Evolutionary conservation across 1,139 yeast species (phyloP), one percentile per base, ranked within the genome.

Genomic region (Geotrichum armillariae): DNA sequence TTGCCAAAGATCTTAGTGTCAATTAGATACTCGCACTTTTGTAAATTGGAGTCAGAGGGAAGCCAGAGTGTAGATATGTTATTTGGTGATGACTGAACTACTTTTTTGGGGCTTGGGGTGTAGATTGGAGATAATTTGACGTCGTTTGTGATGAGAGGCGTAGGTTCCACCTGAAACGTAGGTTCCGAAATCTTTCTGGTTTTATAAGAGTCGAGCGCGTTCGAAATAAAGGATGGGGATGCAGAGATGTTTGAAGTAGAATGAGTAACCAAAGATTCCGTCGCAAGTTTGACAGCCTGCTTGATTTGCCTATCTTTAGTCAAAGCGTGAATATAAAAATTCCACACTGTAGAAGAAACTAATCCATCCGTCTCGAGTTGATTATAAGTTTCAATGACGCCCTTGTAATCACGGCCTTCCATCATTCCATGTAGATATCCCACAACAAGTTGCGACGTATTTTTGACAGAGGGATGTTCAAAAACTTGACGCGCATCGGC

Each of bases 391-490:
- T 37, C 42, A 14, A 45, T 35, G 9, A 39, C 42, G 4, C 38
- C 32, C 7, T 21, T 25, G 33, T 37, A 45, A n/a, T 45, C 41
- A 8, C 47, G 37, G 5, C 37, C 47, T n/a, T 45, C 38, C 17
- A 45, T 25, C 14, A 45, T 29, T 6, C 47, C 47, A 11, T 37
- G 27, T 11, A 45, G 39, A 23, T 45, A 45, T 2, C 47, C 47
- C 8, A 22, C 17, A n/a, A 29, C 42, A 16, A 45, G 47, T n/a
- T 29, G 38, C 6, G 41, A 23, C 17, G 33, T 18, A 9, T 20
- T 23, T 5, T 32, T 29, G 7, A 45, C 47, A n/a, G 38, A 25
- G 12, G 38, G 38, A 31, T 45, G 36, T 12, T 32, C 23, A 18
- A 39, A 38, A 9, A 31, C 41, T 17, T 37, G 38, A 7, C 31